These are phyloP conservation scores for Podaxis sp. DNA, from an alignment of 768 basidiomycete genomes.

Conservation along the genomic window DNA sequence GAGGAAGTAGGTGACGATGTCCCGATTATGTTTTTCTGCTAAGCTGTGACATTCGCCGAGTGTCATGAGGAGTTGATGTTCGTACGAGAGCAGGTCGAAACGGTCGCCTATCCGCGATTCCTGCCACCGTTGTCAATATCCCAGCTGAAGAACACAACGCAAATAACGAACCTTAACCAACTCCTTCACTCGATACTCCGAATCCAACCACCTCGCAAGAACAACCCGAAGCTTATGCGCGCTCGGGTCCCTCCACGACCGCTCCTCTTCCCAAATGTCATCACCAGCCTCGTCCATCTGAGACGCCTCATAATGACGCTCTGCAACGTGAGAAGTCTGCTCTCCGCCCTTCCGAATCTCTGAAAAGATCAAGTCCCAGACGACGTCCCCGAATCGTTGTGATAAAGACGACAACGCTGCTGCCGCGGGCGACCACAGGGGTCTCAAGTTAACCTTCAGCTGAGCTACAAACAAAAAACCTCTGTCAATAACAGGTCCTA, in stretches of 20 bases:
- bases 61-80: conserved; percentile 72
- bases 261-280: conserved; percentile 65
- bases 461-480: conserved; percentile 54
- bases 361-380: conserved; percentile 71
- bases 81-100: conserved; percentile 76
- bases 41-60: conserved; percentile 69
- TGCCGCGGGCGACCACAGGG: conserved; percentile 83
- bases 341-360: conserved; percentile 42
- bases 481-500: neutral
- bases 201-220: conserved; percentile 49
- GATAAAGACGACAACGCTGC: conserved; percentile 58
- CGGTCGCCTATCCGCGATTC: conserved; percentile 41
- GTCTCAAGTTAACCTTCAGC: conserved; percentile 90
- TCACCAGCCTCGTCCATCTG: conserved; percentile 18
- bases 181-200: conserved; percentile 25
- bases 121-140: conserved; percentile 21
- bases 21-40: conserved; percentile 84
- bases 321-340: conserved; percentile 6
- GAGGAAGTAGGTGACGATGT: conserved; percentile 87
- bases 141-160: neutral
- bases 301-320: conserved; percentile 3
- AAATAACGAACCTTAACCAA: conserved; percentile 32
- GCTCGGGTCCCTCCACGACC: conserved; percentile 77
- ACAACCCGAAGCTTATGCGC: conserved; percentile 58
- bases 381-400: conserved; percentile 60